Conservation (phyloP, 441 rosid species). For the Cnidoscolus chayamansa region DNA sequence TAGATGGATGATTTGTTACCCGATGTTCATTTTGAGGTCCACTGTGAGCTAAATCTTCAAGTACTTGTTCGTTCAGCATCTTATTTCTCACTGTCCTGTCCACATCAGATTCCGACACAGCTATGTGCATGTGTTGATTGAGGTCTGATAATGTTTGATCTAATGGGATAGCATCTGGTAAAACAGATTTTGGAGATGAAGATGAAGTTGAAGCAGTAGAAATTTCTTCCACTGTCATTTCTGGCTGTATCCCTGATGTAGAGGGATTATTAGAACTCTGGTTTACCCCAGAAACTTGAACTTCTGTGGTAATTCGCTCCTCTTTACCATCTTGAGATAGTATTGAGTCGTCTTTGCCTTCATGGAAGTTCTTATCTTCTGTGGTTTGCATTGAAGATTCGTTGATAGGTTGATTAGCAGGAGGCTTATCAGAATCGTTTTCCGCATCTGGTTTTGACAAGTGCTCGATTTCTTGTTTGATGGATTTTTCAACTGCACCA, state of each 20-base stretch:
- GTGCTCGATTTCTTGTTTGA: neutral
- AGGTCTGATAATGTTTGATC: slow-evolving; percentile 24
- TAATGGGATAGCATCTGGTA: slow-evolving; percentile 25
- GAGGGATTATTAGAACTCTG: slow-evolving; percentile 27
- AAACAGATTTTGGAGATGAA: slow-evolving; percentile 49
- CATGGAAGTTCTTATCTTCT: slow-evolving; percentile 9
- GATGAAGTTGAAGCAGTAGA: slow-evolving; percentile 28
- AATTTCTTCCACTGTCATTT: slow-evolving; percentile 31
- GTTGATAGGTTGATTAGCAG: slow-evolving; percentile 3
- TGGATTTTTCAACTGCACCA: neutral
- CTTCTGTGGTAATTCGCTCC: slow-evolving; percentile 18
- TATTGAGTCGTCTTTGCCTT: neutral
- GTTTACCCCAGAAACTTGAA: slow-evolving; percentile 25
- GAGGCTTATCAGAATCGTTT: slow-evolving; percentile 11
- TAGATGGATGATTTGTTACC: slow-evolving; percentile 14
- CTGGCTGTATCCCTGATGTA: slow-evolving; percentile 20
- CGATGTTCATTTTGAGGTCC: slow-evolving; percentile 20
- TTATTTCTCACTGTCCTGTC: slow-evolving; percentile 13
- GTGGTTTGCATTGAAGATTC: neutral
- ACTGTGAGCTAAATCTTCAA: slow-evolving; percentile 3
- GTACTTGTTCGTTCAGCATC: slow-evolving; percentile 10
- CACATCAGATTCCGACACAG: slow-evolving; percentile 18
- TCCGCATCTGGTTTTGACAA: slow-evolving; percentile 22
- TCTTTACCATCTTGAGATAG: neutral
- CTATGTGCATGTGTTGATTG: slow-evolving; percentile 28